These are phyloP conservation scores for Lagerstroemia speciosa DNA, from an alignment of 345 rosid species.

Conservation along the genomic window DNA sequence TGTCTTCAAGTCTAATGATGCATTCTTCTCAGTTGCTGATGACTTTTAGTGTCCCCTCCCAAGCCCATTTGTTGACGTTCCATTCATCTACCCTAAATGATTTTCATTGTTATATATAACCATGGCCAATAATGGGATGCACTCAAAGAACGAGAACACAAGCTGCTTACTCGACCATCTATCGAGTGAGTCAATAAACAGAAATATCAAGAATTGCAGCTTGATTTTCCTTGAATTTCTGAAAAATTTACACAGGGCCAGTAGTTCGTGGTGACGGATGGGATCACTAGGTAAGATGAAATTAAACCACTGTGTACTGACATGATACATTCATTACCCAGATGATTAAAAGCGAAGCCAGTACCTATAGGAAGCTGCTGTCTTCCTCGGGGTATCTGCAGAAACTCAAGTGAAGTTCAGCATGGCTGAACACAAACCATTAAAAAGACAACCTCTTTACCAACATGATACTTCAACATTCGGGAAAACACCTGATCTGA, in stretches of 20 bases:
- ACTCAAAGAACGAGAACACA: neutral
- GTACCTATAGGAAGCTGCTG: constrained; percentile 95
- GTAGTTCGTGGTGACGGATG: neutral
- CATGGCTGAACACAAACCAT: neutral
- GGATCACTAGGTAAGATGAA: neutral
- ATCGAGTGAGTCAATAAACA: neutral
- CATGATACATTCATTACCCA: neutral
- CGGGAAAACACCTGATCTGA: neutral
- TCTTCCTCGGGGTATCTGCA: constrained; percentile 98
- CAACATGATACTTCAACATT: neutral
- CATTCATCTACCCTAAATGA: constrained; percentile 87
- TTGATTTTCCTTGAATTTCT: neutral
- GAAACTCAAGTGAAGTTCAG: constrained; percentile 17
- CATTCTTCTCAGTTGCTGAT: constrained; percentile 92
- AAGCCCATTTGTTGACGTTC: constrained; percentile 98
- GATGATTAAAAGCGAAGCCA: constrained; percentile 7
- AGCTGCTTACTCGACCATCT: neutral
- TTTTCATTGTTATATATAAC: neutral
- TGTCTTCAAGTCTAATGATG: constrained; percentile 90
- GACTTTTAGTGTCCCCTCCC: constrained; percentile 90
- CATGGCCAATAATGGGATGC: neutral
- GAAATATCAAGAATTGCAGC: neutral
- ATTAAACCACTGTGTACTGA: neutral
- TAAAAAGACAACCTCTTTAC: neutral
- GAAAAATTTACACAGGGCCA: neutral